Conservation (phyloP, 805 yeast species). For the Wickerhamiella azymoides region DNA sequence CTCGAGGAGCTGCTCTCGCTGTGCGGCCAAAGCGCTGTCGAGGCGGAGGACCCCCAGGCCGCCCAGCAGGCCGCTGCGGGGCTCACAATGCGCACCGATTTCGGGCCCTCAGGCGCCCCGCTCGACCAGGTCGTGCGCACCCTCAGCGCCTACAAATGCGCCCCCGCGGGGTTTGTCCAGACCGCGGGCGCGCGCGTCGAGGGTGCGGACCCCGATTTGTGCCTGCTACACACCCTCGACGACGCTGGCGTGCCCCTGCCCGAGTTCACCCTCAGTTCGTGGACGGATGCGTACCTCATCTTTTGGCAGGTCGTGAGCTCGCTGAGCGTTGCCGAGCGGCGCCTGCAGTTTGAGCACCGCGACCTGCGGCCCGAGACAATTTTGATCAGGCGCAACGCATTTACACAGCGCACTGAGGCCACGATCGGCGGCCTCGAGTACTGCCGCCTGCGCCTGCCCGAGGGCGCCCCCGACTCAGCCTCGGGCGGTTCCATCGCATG, state of each 20-base stretch:
- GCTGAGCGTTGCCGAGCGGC: constrained; percentile 39
- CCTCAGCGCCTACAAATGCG: constrained; percentile 28
- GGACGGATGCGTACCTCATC: constrained; percentile 30
- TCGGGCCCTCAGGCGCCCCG: constrained; percentile 31
- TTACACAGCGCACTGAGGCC: constrained; percentile 2
- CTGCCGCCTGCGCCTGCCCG: constrained; percentile 24
- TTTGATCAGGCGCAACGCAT: constrained; percentile 28
- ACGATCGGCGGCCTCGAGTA: constrained; percentile 25
- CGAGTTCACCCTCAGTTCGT: constrained; percentile 28
- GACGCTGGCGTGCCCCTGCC: constrained; percentile 33
- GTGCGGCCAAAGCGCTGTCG: constrained; percentile 26
- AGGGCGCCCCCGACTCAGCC: too few species aligned
- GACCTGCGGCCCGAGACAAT: constrained; percentile 58
- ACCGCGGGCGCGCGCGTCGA: background rate
- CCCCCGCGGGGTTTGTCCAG: constrained; percentile 18
- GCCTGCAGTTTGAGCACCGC: constrained; percentile 51
- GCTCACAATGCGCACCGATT: constrained; percentile 13
- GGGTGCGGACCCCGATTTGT: constrained; percentile 7
- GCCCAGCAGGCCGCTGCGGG: background rate
- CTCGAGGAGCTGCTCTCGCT: constrained; percentile 25
- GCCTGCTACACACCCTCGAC: constrained; percentile 23
- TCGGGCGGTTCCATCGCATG: constrained; percentile 26
- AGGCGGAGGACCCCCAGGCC: constrained; percentile 11
- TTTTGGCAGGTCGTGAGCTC: constrained; percentile 42
- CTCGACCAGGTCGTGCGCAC: constrained; percentile 34